A percentile compares a stretch with the other conserved stretches of the same genome.
phyloP scores from a whole-genome alignment of 2,329 filamentous ascomycete species.

The Chalara sp. region DNA sequence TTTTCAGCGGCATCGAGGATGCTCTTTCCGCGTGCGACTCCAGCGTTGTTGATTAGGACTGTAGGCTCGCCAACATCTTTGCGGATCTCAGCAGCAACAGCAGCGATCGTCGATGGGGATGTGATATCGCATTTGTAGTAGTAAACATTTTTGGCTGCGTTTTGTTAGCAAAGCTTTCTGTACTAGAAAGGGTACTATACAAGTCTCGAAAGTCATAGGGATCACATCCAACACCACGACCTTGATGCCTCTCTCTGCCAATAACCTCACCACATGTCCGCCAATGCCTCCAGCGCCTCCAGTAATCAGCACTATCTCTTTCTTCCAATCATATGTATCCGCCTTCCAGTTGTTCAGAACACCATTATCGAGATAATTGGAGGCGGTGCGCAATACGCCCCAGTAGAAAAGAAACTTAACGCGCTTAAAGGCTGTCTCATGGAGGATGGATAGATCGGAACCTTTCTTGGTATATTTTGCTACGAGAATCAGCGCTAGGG shows the following conservation, averaged over 20 bases:
- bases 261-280: slow-evolving; percentile 52
- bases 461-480: slow-evolving; percentile 59
- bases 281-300: slow-evolving; percentile 73
- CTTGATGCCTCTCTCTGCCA: slow-evolving; percentile 59
- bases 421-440: slow-evolving; percentile 42
- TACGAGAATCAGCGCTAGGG: slow-evolving; percentile 56
- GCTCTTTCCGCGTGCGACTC: slow-evolving; percentile 52
- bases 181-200: slow-evolving; percentile 27
- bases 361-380: slow-evolving; percentile 43
- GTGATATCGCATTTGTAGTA: slow-evolving; percentile 68
- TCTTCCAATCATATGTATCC: slow-evolving; percentile 57
- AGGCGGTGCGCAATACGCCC: slow-evolving; percentile 42
- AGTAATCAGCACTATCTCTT: slow-evolving; percentile 67
- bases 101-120: slow-evolving; percentile 44
- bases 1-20: slow-evolving; percentile 51
- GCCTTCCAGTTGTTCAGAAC: slow-evolving; percentile 42
- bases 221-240: slow-evolving; percentile 69
- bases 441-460: slow-evolving; percentile 43
- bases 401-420: slow-evolving; percentile 48
- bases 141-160: slow-evolving; percentile 46
- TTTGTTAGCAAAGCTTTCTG: background rate
- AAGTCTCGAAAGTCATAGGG: slow-evolving; percentile 45
- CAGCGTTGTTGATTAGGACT: slow-evolving; percentile 67
- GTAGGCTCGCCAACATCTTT: slow-evolving; percentile 55
- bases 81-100: slow-evolving; percentile 46